A percentile compares a stretch with the other conserved stretches of the same genome.
Evolutionary conservation across 345 rosid genomes (phyloP).

Genomic region (Erucastrum elatum): DNA sequence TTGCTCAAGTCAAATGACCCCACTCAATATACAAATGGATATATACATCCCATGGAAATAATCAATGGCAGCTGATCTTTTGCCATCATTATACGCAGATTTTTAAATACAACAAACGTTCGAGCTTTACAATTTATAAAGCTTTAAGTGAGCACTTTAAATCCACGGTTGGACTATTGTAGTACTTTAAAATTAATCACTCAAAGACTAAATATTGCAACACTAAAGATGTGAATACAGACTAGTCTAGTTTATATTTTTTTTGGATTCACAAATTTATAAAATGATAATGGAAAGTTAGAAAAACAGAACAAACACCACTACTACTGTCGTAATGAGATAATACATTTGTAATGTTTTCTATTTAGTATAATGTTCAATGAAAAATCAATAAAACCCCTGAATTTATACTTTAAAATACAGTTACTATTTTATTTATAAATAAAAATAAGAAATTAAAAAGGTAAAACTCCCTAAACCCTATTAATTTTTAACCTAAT

Average conservation of each 20-base stretch:
- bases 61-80: not conserved
- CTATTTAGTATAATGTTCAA: too few relatives aligned
- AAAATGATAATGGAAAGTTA: not conserved
- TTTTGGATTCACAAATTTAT: not conserved
- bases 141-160: not conserved
- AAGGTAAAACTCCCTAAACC: too few relatives aligned
- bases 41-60: too few relatives aligned
- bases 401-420: too few relatives aligned
- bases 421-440: too few relatives aligned
- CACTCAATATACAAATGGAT: conserved; percentile 11
- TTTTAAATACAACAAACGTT: not conserved
- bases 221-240: not conserved
- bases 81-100: not conserved
- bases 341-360: too few relatives aligned
- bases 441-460: too few relatives aligned
- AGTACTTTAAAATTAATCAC: not conserved
- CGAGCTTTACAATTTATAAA: not conserved
- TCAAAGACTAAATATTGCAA: not conserved
- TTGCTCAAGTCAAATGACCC: conserved; percentile 31
- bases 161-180: not conserved
- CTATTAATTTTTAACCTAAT: too few relatives aligned
- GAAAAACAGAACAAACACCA: too few relatives aligned
- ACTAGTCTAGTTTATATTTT: not conserved
- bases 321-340: too few relatives aligned
- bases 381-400: too few relatives aligned